Conservation (phyloP, 345 rosid genomes). For the Pistacia vera region DNA sequence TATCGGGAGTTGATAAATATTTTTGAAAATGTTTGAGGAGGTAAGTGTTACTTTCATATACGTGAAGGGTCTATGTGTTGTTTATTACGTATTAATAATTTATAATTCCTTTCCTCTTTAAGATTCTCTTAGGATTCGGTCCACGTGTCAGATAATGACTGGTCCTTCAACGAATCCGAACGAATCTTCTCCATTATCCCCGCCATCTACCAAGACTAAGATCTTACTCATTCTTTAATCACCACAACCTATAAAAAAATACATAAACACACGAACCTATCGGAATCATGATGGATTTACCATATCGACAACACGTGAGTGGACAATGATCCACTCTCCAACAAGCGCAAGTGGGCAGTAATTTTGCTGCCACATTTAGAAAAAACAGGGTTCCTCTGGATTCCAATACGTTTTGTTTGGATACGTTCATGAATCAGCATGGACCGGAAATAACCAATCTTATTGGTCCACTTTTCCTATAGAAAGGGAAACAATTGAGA, state of each 20-base stretch:
- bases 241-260: too few species aligned
- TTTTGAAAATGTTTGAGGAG: too few species aligned
- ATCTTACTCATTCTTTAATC: neutral
- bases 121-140: too few species aligned
- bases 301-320: neutral
- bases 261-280: neutral
- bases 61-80: too few species aligned
- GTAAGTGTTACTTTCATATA: too few species aligned
- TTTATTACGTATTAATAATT: too few species aligned
- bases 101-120: too few species aligned
- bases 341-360: constrained; percentile 7
- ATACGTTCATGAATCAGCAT: neutral
- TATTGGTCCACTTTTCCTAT: neutral
- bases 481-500: neutral
- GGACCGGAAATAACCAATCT: neutral
- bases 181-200: neutral
- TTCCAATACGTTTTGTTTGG: neutral
- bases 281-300: neutral
- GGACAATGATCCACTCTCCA: neutral
- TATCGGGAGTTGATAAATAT: too few species aligned
- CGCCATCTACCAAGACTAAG: too few species aligned
- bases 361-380: too few species aligned
- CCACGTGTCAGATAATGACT: neutral
- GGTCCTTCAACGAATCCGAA: neutral
- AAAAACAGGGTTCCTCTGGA: neutral